Evolutionary conservation across 2,329 filamentous ascomycete species (phyloP).

Genomic region (Teratosphaeria pseudoeucalypti): DNA sequence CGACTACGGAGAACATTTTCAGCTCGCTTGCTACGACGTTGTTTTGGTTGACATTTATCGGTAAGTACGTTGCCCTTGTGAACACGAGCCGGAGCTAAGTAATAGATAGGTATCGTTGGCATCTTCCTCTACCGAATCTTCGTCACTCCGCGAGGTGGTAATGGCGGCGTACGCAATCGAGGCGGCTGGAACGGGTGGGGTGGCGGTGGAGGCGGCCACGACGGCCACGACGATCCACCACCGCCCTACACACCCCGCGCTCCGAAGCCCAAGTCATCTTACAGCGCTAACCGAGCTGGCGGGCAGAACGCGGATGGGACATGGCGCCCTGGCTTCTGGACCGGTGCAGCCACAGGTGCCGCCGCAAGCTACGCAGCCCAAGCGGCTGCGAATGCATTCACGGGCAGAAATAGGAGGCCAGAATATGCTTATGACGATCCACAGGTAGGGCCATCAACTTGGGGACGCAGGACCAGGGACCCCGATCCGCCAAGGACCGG

Average conservation of each 20-base stretch:
- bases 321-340: conserved; percentile 69
- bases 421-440: conserved; percentile 6
- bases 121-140: conserved; percentile 23
- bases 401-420: conserved; percentile 8
- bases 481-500: not conserved
- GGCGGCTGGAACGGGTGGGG: conserved; percentile 27
- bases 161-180: conserved; percentile 5
- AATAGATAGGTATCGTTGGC: conserved; percentile 14
- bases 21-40: conserved; percentile 27
- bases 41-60: conserved; percentile 54
- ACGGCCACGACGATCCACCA: conserved; percentile 41
- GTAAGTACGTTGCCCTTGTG: conserved; percentile 8
- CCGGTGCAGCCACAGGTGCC: conserved; percentile 47
- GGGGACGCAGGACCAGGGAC: conserved; percentile 13
- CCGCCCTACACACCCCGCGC: conserved; percentile 35
- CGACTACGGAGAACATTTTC: conserved; percentile 10
- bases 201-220: conserved; percentile 33
- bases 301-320: conserved; percentile 5
- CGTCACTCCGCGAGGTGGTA: conserved; percentile 9
- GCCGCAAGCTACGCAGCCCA: conserved; percentile 15
- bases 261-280: conserved; percentile 8
- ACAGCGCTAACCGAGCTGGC: conserved; percentile 5
- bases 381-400: conserved; percentile 3
- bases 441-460: conserved; percentile 21
- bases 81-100: not conserved